phyloP scores from a whole-genome alignment of 1,284 basidiomycete species.

The Ustilago cynodontis region DNA sequence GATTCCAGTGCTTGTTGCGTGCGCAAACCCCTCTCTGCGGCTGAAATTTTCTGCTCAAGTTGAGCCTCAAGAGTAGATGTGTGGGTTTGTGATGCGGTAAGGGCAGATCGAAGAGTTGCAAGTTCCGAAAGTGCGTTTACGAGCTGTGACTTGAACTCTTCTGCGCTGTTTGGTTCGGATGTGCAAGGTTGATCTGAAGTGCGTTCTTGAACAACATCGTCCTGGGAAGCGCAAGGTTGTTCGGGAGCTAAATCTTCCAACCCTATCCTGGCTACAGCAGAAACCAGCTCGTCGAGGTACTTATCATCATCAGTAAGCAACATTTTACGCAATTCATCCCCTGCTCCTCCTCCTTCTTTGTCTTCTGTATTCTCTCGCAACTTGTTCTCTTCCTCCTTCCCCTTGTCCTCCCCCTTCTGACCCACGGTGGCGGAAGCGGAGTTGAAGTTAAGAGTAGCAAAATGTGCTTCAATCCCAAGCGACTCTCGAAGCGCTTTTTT shows the following conservation, averaged over 20 bases:
- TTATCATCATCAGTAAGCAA: slow-evolving; percentile 37
- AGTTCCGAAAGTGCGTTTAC: slow-evolving; percentile 10
- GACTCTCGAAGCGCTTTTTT: slow-evolving; percentile 40
- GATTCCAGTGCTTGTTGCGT: slow-evolving; percentile 9
- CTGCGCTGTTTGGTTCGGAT: neutral
- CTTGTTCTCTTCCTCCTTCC: neutral
- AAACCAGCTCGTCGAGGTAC: slow-evolving; percentile 40
- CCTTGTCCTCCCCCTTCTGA: neutral
- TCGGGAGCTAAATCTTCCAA: slow-evolving; percentile 29
- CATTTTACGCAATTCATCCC: slow-evolving; percentile 12
- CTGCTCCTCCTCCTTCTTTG: neutral
- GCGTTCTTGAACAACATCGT: too few species aligned
- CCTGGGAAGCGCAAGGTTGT: too few species aligned
- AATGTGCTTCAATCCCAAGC: slow-evolving; percentile 35
- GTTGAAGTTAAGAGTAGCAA: slow-evolving; percentile 20
- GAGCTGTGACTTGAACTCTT: slow-evolving; percentile 12
- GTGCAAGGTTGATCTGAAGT: too few species aligned
- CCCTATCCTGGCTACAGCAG: slow-evolving; percentile 33
- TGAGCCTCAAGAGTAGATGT: slow-evolving; percentile 10
- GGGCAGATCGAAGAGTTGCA: slow-evolving; percentile 4
- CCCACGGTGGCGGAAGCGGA: neutral
- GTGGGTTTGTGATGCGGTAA: slow-evolving; percentile 12
- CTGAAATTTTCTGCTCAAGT: neutral
- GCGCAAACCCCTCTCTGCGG: neutral
- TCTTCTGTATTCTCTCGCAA: neutral